These are phyloP conservation scores for Panicum hallii DNA, from an alignment of 202 grass and related monocot species.

Conservation along the genomic window DNA sequence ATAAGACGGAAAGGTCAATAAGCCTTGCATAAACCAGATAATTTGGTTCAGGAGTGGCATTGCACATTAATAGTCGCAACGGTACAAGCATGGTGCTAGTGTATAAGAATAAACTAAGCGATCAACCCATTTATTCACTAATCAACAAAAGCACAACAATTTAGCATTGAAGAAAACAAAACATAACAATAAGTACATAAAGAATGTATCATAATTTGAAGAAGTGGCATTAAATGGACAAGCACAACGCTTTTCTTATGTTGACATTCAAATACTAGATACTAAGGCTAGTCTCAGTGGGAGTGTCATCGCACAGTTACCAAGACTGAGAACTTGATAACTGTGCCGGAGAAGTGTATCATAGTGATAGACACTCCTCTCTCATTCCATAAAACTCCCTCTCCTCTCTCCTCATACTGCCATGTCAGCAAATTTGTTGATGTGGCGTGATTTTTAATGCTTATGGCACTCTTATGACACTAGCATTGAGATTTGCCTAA, in stretches of 20 bases:
- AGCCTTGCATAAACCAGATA: not conserved
- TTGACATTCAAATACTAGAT: constrained; percentile 2
- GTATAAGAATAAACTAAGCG: not conserved
- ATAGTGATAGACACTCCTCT: too few species aligned
- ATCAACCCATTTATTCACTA: constrained; percentile 19
- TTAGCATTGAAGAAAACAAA: not conserved
- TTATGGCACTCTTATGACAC: too few species aligned
- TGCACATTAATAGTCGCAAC: constrained; percentile 7
- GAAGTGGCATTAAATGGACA: not conserved
- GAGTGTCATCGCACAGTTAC: too few species aligned
- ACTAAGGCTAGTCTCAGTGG: not conserved
- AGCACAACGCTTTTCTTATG: not conserved
- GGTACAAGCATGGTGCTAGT: not conserved
- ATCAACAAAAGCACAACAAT: constrained; percentile 3
- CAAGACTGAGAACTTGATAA: too few species aligned
- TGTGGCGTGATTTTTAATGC: too few species aligned
- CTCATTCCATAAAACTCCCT: too few species aligned
- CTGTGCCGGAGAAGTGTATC: too few species aligned
- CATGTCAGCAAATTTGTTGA: too few species aligned
- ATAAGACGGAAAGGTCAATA: constrained; percentile 33
- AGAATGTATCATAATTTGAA: not conserved
- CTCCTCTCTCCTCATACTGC: too few species aligned
- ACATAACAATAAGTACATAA: not conserved
- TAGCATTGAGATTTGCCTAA: too few species aligned
- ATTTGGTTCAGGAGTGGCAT: not conserved